Percentiles rank a stretch among this genome's conserved stretches.
Conservation (phyloP, 345 rosid species). For the Cochlearia excelsa region DNA sequence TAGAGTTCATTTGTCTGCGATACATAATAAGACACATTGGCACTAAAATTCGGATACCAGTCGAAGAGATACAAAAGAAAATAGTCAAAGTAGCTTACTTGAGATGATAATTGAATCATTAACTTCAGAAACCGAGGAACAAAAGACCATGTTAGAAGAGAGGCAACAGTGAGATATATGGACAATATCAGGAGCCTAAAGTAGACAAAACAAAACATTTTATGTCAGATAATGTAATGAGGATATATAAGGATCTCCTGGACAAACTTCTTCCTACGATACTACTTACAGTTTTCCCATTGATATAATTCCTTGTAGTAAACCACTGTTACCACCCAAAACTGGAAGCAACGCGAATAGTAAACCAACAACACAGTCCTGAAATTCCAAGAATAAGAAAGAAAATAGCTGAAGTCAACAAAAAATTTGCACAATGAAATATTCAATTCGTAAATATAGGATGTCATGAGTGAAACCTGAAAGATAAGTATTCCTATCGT, state of each 20-base stretch:
- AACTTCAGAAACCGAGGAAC: conserved; percentile 95
- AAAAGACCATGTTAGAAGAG: conserved; percentile 86
- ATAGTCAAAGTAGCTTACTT: conserved; percentile 52
- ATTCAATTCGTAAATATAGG: conserved; percentile 9
- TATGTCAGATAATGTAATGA: conserved; percentile 9
- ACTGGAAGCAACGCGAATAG: conserved; percentile 93
- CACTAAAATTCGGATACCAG: background rate
- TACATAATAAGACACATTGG: conserved; percentile 29
- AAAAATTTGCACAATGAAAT: conserved; percentile 11
- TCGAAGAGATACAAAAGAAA: conserved; percentile 11
- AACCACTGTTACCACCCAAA: conserved; percentile 92
- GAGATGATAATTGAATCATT: conserved; percentile 95
- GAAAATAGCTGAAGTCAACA: conserved; percentile 20
- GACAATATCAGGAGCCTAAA: conserved; percentile 80
- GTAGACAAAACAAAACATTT: conserved; percentile 17
- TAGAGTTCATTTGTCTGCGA: conserved; percentile 95
- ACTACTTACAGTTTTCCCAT: conserved; percentile 91
- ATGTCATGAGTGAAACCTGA: conserved; percentile 54
- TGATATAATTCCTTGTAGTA: conserved; percentile 73
- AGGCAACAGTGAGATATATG: conserved; percentile 67
- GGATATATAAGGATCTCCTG: conserved; percentile 9
- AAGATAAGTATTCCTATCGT: conserved; percentile 94
- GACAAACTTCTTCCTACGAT: conserved; percentile 1
- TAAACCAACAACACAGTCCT: conserved; percentile 98
- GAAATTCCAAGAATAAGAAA: conserved; percentile 32